phyloP scores from a whole-genome alignment of 257 asterid species.

The Henckelia pumila region DNA sequence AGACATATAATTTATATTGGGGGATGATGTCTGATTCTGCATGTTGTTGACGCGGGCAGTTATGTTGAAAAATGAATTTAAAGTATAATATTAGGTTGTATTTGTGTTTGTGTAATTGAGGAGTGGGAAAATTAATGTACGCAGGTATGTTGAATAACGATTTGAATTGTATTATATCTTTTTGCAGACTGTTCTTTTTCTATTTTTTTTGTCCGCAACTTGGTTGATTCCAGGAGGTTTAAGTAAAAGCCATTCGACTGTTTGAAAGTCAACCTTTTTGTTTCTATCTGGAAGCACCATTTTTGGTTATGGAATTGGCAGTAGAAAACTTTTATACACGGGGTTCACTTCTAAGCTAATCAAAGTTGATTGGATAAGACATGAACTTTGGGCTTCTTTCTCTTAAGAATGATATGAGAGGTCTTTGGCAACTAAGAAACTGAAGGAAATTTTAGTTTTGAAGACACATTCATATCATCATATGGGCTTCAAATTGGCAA shows the following conservation, averaged over 20 bases:
- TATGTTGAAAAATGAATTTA: background rate
- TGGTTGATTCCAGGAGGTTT: background rate
- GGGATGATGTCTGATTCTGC: background rate
- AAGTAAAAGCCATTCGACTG: background rate
- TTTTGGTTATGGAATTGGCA: background rate
- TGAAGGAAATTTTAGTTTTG: too few species aligned
- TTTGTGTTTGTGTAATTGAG: conserved; percentile 9
- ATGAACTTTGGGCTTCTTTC: too few species aligned
- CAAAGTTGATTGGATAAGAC: background rate
- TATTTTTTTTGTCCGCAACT: background rate
- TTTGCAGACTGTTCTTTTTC: conserved; percentile 3
- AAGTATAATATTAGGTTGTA: conserved; percentile 3
- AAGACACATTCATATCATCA: too few species aligned
- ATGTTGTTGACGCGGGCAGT: background rate
- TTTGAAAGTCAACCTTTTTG: background rate
- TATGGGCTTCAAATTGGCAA: too few species aligned
- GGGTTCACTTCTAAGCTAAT: background rate
- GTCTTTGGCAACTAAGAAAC: too few species aligned
- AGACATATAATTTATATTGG: background rate
- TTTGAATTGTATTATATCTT: conserved; percentile 16
- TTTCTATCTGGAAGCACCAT: background rate
- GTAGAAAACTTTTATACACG: background rate
- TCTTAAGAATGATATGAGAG: too few species aligned
- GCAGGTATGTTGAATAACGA: background rate
- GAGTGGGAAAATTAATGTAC: background rate